Evolutionary conservation across 2,329 filamentous ascomycete species (phyloP), one percentile per base, ranked within the genome.

Genomic region (Fusarium anguioides): DNA sequence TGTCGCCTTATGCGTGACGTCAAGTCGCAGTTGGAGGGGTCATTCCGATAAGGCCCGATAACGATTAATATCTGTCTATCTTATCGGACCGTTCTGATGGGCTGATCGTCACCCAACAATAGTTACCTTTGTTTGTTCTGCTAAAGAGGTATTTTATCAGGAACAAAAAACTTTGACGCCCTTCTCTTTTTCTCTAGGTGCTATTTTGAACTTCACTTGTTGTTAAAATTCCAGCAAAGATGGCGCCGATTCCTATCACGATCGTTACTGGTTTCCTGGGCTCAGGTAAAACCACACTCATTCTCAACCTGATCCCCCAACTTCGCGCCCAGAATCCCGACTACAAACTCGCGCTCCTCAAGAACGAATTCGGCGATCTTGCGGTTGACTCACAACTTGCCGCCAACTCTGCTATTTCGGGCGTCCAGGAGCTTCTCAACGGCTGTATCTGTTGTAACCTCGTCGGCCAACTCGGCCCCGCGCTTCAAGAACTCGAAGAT

Each of bases 371-470:
- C 78, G 96, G 96, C 75, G 94, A 98, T 77, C 81, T 99, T 39
- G 94, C 94, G 33, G 86, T 99, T 76, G 96, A 99, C 83, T 96
- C 92, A 2, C 92, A 97, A 77, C 90, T 99, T 27, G 95, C 96
- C 17, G 85, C 91, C 0, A 91, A 91, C 15, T 88, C 88, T 47
- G 89, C 94, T 65, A 94, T 99, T 70, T 91, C 93, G 1, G 95
- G 94, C 54, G 94, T 97, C 6, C 91, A 92, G 72, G 96, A 99
- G 79, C 86, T 99, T 2, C 89, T 99, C 52, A 97, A 97, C 77
- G 96, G 95, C 69, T 98, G 96, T 81, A 98, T 99, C 79, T 99
- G 96, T 86, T 99, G 96, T 83, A 98, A 98, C 77, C 90, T 98
- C 24, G 95, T 99, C 62, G 96, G 96, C 17, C 93, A 97, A 78